A percentile compares a stretch with the other conserved stretches of the same genome.
phyloP scores from a whole-genome alignment of 169 alveolate species.

The Plasmodium relictum region DNA sequence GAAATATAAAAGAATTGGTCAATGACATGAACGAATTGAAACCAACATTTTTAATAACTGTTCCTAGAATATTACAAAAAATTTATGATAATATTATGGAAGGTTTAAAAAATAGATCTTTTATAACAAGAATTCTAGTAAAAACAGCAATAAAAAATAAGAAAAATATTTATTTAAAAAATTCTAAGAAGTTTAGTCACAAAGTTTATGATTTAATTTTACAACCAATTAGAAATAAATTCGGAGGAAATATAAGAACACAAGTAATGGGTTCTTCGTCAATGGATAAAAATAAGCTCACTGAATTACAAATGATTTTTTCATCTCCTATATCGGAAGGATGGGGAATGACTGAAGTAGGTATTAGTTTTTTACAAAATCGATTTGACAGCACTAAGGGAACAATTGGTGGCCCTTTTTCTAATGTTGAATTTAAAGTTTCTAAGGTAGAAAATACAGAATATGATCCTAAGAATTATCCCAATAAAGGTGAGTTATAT shows the following conservation, averaged over 20 bases:
- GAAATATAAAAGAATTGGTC: conserved; percentile 90
- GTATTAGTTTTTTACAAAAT: conserved; percentile 82
- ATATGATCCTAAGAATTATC: conserved; percentile 83
- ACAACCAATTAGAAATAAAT: conserved; percentile 79
- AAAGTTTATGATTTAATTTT: conserved; percentile 79
- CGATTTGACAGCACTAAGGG: conserved; percentile 82
- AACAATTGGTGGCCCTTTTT: conserved; percentile 86
- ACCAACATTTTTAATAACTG: conserved; percentile 86
- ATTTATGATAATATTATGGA: conserved; percentile 85
- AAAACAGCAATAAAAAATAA: conserved; percentile 77
- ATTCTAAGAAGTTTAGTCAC: conserved; percentile 78
- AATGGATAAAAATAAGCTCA: conserved; percentile 79
- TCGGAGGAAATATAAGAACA: conserved; percentile 83
- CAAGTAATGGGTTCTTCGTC: conserved; percentile 87
- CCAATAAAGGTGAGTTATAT: conserved; percentile 85
- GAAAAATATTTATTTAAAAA: conserved; percentile 67
- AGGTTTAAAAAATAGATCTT: conserved; percentile 78
- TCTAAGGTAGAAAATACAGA: conserved; percentile 80
- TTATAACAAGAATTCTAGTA: conserved; percentile 78
- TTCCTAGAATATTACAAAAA: conserved; percentile 85
- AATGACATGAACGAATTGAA: conserved; percentile 88
- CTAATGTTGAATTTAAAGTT: conserved; percentile 80
- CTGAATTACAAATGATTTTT: conserved; percentile 81
- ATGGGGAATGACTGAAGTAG: conserved; percentile 88
- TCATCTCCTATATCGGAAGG: conserved; percentile 85